Base-by-base conservation (phyloP, 225 moss, liverwort and hornwort genomes). In the Asterella californica region DNA sequence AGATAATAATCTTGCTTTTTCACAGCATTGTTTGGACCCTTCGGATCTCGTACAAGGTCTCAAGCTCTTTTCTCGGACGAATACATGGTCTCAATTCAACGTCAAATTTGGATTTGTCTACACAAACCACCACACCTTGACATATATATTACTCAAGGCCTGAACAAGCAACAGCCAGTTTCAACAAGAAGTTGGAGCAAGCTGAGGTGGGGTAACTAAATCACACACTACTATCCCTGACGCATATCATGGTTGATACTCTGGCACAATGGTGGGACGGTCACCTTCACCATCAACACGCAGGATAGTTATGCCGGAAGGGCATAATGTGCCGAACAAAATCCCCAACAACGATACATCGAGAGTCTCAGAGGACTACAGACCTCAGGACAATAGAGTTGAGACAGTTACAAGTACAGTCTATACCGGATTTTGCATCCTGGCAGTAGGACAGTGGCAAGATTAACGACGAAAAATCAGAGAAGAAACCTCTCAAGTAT, bases 51-150 rank as follows among this genome's bases (percentile, higher is more conserved):
- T 50, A 74, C 73, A 29, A 29, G 52, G 29, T 52, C 29, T 74
- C 70, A 47, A 32, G 52, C n/a, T n/a, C n/a, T n/a, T n/a, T n/a
- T n/a, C n/a, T n/a, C n/a, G n/a, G 15, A 38, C 17, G 69, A 21
- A 37, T 29, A 10, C 9, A 74, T 24, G 22, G 73, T 33, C 32
- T 74, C 50, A 32, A 22, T 32, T 52, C 17, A 52, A 53, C 73
- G 73, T 74, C 73, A 74, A 74, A 74, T 49, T 10, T 32, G 52
- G 73, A 52, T 74, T 76, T 62, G 76, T 76, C 76, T 76, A 76
- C 76, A 76, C 76, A 76, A 76, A 76, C 76, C 76, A 76, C 76
- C 76, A 76, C 29, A 76, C 60, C 59, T 60, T 76, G 62, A 76
- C 60, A 59, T 62, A 76, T 62, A 62, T 42, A 76, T 76, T 62